Evolutionary conservation across 345 rosid species (phyloP).

Genomic region (Arabidopsis suecica): DNA sequence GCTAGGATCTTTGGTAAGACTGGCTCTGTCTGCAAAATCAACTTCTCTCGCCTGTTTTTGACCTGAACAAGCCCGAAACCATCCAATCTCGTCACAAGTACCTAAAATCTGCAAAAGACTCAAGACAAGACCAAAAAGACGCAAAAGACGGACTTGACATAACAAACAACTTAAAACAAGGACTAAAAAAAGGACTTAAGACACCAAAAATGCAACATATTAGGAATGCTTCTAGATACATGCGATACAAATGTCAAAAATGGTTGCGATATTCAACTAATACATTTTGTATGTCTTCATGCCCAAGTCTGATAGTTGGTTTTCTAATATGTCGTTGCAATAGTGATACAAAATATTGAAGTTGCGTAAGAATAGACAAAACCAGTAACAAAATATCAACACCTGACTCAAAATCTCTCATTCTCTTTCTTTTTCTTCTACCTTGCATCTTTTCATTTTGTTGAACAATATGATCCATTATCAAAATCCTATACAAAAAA

Average conservation of each 20-base stretch:
- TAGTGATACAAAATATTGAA: background rate
- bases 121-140: no score
- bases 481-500: background rate
- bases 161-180: no score
- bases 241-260: background rate
- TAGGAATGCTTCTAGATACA: background rate
- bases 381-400: background rate
- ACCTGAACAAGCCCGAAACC: no score
- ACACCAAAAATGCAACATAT: background rate
- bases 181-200: no score
- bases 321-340: no score
- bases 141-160: no score
- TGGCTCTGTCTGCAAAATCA: no score
- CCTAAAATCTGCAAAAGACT: no score
- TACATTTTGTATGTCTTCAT: background rate
- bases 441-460: background rate
- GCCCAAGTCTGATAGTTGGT: slow-evolving; percentile 5
- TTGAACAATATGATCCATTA: background rate
- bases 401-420: background rate
- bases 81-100: no score
- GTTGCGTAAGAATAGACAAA: background rate
- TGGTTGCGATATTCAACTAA: background rate
- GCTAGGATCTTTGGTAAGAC: no score
- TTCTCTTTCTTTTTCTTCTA: slow-evolving; percentile 2
- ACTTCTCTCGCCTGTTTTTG: no score